Evolutionary conservation across 495 filamentous ascomycete genomes (phyloP).

Genomic region (Podospora pseudopauciseta): DNA sequence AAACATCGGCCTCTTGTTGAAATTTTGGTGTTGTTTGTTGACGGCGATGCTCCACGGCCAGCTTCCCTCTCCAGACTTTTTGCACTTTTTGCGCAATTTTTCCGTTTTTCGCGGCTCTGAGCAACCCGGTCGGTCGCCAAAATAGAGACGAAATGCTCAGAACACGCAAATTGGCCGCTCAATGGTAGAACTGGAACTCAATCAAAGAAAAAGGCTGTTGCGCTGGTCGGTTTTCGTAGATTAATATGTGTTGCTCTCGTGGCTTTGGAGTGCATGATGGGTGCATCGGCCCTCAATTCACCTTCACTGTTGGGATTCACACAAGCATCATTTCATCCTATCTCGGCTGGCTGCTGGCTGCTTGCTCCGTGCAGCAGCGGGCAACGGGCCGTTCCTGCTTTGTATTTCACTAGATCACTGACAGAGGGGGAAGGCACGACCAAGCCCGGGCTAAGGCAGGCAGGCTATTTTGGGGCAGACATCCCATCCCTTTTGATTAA

Average conservation of each 20-base stretch:
- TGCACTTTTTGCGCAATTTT: slow-evolving; percentile 4
- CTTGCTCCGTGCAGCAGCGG: neutral
- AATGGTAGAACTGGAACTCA: neutral
- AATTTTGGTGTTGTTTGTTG: slow-evolving; percentile 6
- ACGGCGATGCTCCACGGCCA: slow-evolving; percentile 5
- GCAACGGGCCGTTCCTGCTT: neutral
- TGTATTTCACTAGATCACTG: neutral
- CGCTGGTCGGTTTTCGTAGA: neutral
- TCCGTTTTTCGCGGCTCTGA: neutral
- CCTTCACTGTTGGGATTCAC: neutral
- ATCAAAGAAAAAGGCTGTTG: neutral
- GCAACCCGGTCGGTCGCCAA: neutral
- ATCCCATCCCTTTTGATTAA: neutral
- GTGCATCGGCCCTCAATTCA: neutral
- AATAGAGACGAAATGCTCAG: neutral
- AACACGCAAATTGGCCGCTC: neutral
- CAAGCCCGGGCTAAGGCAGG: neutral
- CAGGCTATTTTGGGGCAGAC: neutral
- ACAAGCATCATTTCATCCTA: neutral
- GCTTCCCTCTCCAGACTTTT: neutral
- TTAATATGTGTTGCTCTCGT: neutral
- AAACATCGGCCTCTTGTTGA: neutral
- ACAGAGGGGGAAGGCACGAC: neutral
- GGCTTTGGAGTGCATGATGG: neutral
- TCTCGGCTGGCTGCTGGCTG: neutral